Conservation (phyloP, 2,329 filamentous ascomycete species). For the Sclerotinia trifoliorum region DNA sequence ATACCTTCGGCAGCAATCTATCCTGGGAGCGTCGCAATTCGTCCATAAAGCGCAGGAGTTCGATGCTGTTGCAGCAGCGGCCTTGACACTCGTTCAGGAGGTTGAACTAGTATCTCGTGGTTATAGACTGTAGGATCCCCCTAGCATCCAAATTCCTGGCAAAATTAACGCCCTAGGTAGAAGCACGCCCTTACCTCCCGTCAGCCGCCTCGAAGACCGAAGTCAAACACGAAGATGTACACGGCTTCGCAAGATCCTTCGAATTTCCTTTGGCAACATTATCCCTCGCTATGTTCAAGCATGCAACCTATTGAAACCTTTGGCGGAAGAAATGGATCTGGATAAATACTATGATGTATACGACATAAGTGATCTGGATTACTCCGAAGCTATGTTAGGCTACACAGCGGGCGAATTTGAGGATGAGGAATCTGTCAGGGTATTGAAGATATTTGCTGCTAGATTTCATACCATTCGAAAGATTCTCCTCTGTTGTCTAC, state of each 20-base stretch:
- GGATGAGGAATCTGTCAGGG: constrained; percentile 73
- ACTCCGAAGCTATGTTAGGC: constrained; percentile 65
- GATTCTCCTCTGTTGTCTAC: constrained; percentile 81
- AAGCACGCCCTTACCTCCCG: constrained; percentile 86
- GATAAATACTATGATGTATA: constrained; percentile 93
- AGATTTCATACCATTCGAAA: constrained; percentile 79
- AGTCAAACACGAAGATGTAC: constrained; percentile 76
- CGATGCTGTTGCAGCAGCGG: constrained; percentile 72
- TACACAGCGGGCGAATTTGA: constrained; percentile 68
- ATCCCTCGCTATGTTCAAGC: constrained; percentile 72
- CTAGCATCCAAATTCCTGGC: not conserved
- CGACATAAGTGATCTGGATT: constrained; percentile 71
- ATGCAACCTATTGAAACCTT: constrained; percentile 64
- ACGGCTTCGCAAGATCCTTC: constrained; percentile 74
- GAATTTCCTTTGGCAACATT: constrained; percentile 65
- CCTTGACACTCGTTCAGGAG: constrained; percentile 82
- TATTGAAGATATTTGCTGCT: constrained; percentile 77
- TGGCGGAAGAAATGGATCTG: constrained; percentile 77
- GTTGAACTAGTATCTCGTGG: constrained; percentile 93
- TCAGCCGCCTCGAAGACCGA: constrained; percentile 84
- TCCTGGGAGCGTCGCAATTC: constrained; percentile 66
- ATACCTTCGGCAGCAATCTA: constrained; percentile 70
- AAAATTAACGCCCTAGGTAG: constrained; percentile 47
- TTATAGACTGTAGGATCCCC: constrained; percentile 70
- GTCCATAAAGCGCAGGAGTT: constrained; percentile 76